These are phyloP conservation scores for Torrubiella hemipterigena DNA, from an alignment of 2,329 filamentous ascomycete species.

Conservation along the genomic window DNA sequence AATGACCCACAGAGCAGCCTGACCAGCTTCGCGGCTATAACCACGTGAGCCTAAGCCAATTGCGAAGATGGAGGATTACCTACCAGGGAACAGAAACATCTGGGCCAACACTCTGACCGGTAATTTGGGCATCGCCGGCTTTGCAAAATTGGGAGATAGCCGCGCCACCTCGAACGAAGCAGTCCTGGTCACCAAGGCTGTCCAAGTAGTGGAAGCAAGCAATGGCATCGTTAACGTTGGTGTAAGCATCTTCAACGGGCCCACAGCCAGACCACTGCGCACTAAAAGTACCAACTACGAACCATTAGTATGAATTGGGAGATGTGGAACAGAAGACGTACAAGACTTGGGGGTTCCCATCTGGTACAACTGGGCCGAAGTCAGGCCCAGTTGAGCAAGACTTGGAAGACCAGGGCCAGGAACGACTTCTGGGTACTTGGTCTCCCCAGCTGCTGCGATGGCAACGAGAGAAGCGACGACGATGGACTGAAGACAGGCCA, in stretches of 20 bases:
- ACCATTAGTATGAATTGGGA: no score
- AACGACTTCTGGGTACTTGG: conserved; percentile 1
- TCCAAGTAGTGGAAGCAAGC: neutral
- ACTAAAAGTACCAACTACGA: no score
- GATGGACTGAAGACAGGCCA: no score
- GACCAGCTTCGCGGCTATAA: neutral
- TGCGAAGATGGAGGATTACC: neutral
- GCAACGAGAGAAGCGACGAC: no score
- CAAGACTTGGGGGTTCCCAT: neutral
- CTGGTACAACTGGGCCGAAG: conserved; percentile 1
- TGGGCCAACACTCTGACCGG: neutral
- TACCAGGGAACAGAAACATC: conserved; percentile 1
- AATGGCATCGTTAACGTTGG: neutral
- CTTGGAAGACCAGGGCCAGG: conserved; percentile 1
- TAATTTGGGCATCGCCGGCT: conserved; percentile 1
- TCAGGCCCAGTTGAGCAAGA: conserved; percentile 1
- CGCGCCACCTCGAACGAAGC: neutral
- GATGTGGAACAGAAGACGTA: neutral
- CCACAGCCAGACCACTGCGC: neutral
- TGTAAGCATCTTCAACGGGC: neutral
- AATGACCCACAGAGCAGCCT: neutral
- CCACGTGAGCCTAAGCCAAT: neutral
- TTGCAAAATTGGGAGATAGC: conserved; percentile 1
- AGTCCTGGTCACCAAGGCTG: neutral
- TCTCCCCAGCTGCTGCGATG: no score